Percentiles rank a stretch among this genome's conserved stretches.
Evolutionary conservation across 345 rosid genomes (phyloP).

Genomic region (Bruguiera gymnorhiza): DNA sequence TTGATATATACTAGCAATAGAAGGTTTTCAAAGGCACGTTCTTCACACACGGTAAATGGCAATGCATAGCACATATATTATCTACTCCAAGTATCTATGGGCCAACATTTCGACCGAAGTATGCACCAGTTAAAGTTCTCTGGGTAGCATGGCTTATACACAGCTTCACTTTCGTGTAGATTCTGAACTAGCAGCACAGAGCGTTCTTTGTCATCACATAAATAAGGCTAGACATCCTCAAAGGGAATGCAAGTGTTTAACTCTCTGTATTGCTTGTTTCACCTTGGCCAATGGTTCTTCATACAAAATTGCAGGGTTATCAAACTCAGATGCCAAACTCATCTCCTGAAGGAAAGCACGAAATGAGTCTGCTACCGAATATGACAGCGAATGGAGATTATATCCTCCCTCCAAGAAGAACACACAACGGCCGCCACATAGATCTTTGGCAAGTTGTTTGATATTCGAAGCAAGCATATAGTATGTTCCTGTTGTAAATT

Average conservation of each 20-base stretch:
- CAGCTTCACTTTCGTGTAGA: not conserved
- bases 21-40: no score
- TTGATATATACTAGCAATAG: no score
- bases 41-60: no score
- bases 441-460: conserved; percentile 73
- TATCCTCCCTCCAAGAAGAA: conserved; percentile 96
- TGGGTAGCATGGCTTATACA: not conserved
- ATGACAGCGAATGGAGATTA: conserved; percentile 80
- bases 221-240: conserved; percentile 18
- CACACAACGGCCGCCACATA: conserved; percentile 81
- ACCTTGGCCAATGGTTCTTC: conserved; percentile 78
- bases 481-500: conserved; percentile 82
- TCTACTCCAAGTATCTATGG: no score
- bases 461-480: conserved; percentile 68
- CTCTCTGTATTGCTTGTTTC: conserved; percentile 63
- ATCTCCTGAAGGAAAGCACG: conserved; percentile 78
- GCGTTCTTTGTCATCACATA: no score
- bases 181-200: not conserved
- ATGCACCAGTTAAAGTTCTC: not conserved
- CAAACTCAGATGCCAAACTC: conserved; percentile 72
- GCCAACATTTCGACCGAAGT: no score
- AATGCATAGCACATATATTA: no score
- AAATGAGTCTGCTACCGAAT: conserved; percentile 81
- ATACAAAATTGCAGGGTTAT: conserved; percentile 70
- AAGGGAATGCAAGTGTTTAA: conserved; percentile 68